Evolutionary conservation across 2,329 filamentous ascomycete species (phyloP).

Genomic region (Ustulina deusta): DNA sequence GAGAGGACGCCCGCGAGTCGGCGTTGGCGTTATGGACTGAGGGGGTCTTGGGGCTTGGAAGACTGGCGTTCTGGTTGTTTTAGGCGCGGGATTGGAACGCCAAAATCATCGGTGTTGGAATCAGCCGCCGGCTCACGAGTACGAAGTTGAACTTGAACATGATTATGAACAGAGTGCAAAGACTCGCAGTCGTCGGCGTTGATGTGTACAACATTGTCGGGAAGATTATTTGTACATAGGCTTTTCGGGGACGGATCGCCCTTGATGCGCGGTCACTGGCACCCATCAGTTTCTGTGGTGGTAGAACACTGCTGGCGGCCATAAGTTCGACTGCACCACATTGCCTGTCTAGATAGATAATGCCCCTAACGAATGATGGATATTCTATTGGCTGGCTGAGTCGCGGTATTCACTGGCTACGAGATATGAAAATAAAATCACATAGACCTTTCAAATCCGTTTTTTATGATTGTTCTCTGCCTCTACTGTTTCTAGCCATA

Average conservation of each 20-base stretch:
- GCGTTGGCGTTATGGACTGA: conserved; percentile 29
- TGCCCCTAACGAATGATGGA: conserved; percentile 20
- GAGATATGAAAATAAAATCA: conserved; percentile 30
- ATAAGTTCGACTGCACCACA: neutral
- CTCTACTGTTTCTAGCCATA: neutral
- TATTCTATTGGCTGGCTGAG: conserved; percentile 10
- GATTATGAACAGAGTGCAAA: conserved; percentile 18
- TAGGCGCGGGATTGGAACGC: conserved; percentile 38
- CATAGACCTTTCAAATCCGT: conserved; percentile 15
- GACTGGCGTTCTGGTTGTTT: conserved; percentile 42
- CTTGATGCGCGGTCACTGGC: neutral
- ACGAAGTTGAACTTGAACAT: conserved; percentile 22
- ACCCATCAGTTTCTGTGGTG: neutral
- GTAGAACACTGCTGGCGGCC: conserved; percentile 5
- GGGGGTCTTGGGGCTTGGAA: conserved; percentile 31
- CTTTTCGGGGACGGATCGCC: neutral
- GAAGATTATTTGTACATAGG: conserved; percentile 18
- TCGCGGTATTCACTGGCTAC: conserved; percentile 16
- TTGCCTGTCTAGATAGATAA: conserved; percentile 11
- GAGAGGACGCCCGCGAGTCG: conserved; percentile 41
- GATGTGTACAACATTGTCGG: conserved; percentile 23
- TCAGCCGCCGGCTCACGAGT: conserved; percentile 16
- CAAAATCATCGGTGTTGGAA: conserved; percentile 37
- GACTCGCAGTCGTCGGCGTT: conserved; percentile 7
- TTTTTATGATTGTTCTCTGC: neutral